Evolutionary conservation across 192 early-diverging fungal species (phyloP).

Genomic region (Mycoemilia scoparia): DNA sequence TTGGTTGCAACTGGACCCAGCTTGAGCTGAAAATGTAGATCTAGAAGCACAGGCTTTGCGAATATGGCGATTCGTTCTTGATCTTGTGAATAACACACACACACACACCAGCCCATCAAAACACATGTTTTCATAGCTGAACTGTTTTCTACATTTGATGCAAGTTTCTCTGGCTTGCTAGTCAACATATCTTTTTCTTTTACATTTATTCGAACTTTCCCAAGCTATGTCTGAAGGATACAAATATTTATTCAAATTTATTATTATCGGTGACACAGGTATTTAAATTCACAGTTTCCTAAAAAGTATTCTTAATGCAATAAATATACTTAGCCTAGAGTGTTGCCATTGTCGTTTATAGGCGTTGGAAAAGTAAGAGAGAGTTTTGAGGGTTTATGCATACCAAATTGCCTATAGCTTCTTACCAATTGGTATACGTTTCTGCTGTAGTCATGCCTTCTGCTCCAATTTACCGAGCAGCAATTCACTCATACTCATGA

Average conservation of each 20-base stretch:
- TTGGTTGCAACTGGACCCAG: no score
- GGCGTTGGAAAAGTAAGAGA: conserved; percentile 49
- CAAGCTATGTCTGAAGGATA: no score
- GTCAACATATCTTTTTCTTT: no score
- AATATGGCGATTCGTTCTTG: no score
- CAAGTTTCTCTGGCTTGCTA: no score
- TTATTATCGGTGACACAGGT: conserved; percentile 67
- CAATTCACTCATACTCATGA: conserved; percentile 65
- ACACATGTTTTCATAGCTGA: no score
- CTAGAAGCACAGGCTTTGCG: no score
- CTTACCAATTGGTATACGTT: neutral
- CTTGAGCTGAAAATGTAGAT: no score
- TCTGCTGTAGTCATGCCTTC: conserved; percentile 46
- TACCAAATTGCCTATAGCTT: neutral
- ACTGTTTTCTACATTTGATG: no score
- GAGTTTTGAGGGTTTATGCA: neutral
- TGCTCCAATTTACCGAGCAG: conserved; percentile 68
- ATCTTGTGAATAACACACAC: no score
- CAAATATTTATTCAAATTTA: conserved; percentile 45
- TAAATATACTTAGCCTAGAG: neutral
- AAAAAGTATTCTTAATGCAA: neutral
- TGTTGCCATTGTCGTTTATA: conserved; percentile 10
- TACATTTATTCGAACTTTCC: no score
- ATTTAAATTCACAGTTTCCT: conserved; percentile 1
- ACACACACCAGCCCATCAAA: no score